Conservation (phyloP, 352 stramenopile species). For the Phytophthora meadii region DNA sequence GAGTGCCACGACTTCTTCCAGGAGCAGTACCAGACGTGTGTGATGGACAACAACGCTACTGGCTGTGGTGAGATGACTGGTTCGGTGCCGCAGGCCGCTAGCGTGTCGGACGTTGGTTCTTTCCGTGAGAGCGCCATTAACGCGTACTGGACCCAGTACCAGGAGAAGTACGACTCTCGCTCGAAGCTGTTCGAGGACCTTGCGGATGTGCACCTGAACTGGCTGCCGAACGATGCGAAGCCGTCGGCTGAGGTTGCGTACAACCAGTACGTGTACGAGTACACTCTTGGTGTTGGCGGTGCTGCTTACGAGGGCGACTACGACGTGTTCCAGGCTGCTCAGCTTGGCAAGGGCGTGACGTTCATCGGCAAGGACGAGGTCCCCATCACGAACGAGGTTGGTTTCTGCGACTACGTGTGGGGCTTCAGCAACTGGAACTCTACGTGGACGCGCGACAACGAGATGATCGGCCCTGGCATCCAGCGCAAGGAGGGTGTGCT, state of each 20-base stretch:
- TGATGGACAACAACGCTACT: constrained; percentile 52
- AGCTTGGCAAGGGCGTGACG: constrained; percentile 51
- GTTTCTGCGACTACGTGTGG: constrained; percentile 77
- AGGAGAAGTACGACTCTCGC: constrained; percentile 55
- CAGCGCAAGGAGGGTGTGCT: constrained; percentile 77
- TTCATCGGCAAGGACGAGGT: constrained; percentile 70
- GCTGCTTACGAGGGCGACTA: constrained; percentile 41
- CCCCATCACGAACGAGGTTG: constrained; percentile 67
- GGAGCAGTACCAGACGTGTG: constrained; percentile 55
- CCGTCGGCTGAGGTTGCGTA: constrained; percentile 53
- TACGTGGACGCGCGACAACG: constrained; percentile 69
- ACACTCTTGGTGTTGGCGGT: constrained; percentile 50
- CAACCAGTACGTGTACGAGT: constrained; percentile 67
- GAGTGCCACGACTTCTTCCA: constrained; percentile 72
- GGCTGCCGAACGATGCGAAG: constrained; percentile 44
- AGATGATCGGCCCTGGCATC: constrained; percentile 66
- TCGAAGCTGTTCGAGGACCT: constrained; percentile 65
- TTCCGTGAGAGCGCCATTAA: constrained; percentile 52
- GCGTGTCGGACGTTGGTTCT: constrained; percentile 38
- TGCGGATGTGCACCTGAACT: constrained; percentile 62
- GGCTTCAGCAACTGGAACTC: constrained; percentile 74
- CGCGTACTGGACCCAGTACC: constrained; percentile 53
- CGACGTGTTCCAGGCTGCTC: constrained; percentile 51
- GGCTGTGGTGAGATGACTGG: constrained; percentile 71
- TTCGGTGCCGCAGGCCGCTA: constrained; percentile 48